phyloP scores from a whole-genome alignment of 2,329 filamentous ascomycete species.

The Gaeumannomyces tritici region DNA sequence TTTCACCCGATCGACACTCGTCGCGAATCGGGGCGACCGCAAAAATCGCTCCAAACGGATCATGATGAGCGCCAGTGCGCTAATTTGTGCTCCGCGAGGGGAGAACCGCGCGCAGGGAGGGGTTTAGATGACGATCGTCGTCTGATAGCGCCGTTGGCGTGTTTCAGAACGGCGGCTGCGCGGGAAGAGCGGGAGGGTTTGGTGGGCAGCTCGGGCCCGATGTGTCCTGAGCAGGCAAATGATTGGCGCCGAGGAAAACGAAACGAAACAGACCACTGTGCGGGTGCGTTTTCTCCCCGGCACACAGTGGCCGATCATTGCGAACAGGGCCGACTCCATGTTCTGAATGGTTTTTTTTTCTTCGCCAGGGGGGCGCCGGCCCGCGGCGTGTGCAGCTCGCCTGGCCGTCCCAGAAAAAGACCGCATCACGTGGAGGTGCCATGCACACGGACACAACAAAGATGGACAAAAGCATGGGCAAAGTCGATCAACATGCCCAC shows the following conservation, averaged over 20 bases:
- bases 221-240: neutral
- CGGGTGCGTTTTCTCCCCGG: neutral
- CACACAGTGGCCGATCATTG: neutral
- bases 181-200: neutral
- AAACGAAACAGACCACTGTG: neutral
- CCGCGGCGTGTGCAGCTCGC: neutral
- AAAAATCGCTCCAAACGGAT: neutral
- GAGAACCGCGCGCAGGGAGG: too few species aligned
- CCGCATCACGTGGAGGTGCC: too few species aligned
- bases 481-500: neutral
- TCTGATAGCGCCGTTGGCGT: neutral
- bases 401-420: neutral
- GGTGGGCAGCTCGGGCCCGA: too few species aligned
- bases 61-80: neutral
- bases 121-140: neutral
- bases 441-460: neutral
- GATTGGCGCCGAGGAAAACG: neutral
- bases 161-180: neutral
- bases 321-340: neutral
- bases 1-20: too few species aligned
- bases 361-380: too few species aligned
- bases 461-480: neutral
- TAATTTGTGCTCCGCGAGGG: neutral
- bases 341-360: too few species aligned
- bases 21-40: neutral